Conservation (phyloP, 2,329 filamentous ascomycete genomes). For the Microcyclosporella mali region DNA sequence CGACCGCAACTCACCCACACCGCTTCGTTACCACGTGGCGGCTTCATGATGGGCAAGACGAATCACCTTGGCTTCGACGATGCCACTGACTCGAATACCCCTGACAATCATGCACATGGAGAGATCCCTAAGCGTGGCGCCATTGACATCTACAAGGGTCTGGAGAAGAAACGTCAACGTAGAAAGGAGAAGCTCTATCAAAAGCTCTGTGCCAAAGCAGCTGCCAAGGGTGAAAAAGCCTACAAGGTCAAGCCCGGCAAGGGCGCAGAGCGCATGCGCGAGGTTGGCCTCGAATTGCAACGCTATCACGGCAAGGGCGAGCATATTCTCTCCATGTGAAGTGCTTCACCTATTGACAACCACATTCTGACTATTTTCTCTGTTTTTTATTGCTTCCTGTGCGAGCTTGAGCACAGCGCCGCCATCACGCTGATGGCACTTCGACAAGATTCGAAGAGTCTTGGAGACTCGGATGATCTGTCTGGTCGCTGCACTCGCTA, state of each 20-base stretch:
- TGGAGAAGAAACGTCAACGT: slow-evolving; percentile 89
- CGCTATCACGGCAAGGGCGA: slow-evolving; percentile 63
- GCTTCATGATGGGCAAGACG: slow-evolving; percentile 45
- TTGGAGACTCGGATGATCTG: slow-evolving; percentile 7
- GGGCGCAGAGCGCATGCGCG: slow-evolving; percentile 87
- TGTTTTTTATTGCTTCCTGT: slow-evolving; percentile 7
- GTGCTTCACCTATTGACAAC: slow-evolving; percentile 4
- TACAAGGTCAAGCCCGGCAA: slow-evolving; percentile 71
- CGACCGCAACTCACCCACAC: slow-evolving; percentile 68
- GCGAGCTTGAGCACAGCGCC: slow-evolving; percentile 24
- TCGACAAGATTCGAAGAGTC: slow-evolving; percentile 4
- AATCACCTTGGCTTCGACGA: slow-evolving; percentile 32
- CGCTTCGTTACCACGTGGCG: slow-evolving; percentile 78
- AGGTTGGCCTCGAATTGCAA: slow-evolving; percentile 82
- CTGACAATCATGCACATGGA: slow-evolving; percentile 22
- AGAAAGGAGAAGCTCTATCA: slow-evolving; percentile 88
- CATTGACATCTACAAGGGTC: slow-evolving; percentile 93
- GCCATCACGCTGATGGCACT: slow-evolving; percentile 14
- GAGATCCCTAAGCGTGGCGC: slow-evolving; percentile 77
- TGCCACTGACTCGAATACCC: slow-evolving; percentile 33
- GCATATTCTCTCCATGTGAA: slow-evolving; percentile 43
- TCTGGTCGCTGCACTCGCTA: slow-evolving; percentile 20
- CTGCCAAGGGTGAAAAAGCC: slow-evolving; percentile 55
- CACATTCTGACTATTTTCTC: background rate
- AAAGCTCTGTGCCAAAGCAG: slow-evolving; percentile 78